Evolutionary conservation across 371 early-diverging fungal species (phyloP).

Genomic region (Sporodiniella umbellata): DNA sequence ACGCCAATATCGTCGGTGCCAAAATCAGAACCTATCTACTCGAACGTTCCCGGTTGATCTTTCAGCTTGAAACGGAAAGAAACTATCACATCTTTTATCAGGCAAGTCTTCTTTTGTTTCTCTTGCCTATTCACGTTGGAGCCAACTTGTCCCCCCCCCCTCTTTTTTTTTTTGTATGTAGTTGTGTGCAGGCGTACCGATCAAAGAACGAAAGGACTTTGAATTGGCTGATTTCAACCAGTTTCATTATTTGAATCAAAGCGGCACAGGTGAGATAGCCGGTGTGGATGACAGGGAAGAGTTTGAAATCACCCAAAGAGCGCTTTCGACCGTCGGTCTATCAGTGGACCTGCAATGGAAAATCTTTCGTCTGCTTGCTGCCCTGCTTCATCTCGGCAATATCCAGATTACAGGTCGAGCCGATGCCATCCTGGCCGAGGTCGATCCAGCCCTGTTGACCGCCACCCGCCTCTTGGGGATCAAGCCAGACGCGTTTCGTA

Average conservation of each 20-base stretch:
- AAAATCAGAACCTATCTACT: conserved; percentile 95
- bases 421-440: conserved; percentile 64
- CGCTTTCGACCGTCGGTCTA: conserved; percentile 84
- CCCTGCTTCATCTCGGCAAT: conserved; percentile 91
- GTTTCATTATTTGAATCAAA: conserved; percentile 87
- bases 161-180: no score
- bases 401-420: conserved; percentile 72
- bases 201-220: conserved; percentile 77
- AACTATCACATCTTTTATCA: conserved; percentile 99
- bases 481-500: conserved; percentile 72
- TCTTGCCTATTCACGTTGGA: no score
- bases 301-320: conserved; percentile 83
- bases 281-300: conserved; percentile 92
- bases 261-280: conserved; percentile 73
- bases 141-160: no score
- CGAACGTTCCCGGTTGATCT: conserved; percentile 94
- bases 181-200: conserved; percentile 86
- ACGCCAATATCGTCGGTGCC: conserved; percentile 91
- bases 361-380: conserved; percentile 86
- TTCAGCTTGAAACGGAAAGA: conserved; percentile 89
- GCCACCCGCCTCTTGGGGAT: conserved; percentile 75
- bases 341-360: conserved; percentile 82
- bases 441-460: conserved; percentile 63
- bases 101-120: conserved; percentile 22
- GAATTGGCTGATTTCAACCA: conserved; percentile 68